Evolutionary conservation across 1,284 basidiomycete species (phyloP), one percentile per base, ranked within the genome.

Genomic region (Boletus chippewaensis): DNA sequence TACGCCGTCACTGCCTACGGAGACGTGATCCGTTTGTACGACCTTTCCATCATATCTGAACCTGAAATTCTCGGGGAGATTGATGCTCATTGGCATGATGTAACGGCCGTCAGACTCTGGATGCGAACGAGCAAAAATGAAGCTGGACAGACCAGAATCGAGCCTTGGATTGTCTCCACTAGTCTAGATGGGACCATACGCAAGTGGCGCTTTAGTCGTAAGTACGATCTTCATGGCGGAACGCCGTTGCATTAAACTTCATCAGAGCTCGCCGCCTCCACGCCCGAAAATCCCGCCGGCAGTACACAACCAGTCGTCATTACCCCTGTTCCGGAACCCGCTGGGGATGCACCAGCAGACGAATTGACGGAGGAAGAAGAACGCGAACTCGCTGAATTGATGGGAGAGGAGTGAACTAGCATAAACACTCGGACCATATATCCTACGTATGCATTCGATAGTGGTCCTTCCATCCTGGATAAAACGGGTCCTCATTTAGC

Each of bases 41-140:
- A 89, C 60, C 65, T 87, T 40, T 82, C 83, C 2, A 73, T 76
- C 2, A 71, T 72, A 20, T 75, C 83, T 31, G 78, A 83, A 56
- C 82, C 82, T 1, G 83, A 87, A 56, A 68, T 87, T 36, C 65
- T 90, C 16, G 73, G 81, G 15, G 76, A 80, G 57, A 70, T 91
- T 7, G 86, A 93, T 57, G 92, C 80, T 5, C 94, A 96, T 66
- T 91, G 85, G 79, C 89, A 91, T 57, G 89, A 94, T 59, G 83
- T 95, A 10, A 86, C 79, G 5, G 80, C 78, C 2, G 67, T 96
- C 38, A 75, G 76, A 29, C 68, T 86, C 6, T 95, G 91, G 90
- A 67, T 79, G 55, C 75, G 80, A 24, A 70, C 71, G 49, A 71
- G 68, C 6, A 64, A 69, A 15, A 71, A 71, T 4, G 68, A 71